These are phyloP conservation scores for Tardiomyces depauwii DNA, from an alignment of 1,139 yeast genomes.

Conservation along the genomic window DNA sequence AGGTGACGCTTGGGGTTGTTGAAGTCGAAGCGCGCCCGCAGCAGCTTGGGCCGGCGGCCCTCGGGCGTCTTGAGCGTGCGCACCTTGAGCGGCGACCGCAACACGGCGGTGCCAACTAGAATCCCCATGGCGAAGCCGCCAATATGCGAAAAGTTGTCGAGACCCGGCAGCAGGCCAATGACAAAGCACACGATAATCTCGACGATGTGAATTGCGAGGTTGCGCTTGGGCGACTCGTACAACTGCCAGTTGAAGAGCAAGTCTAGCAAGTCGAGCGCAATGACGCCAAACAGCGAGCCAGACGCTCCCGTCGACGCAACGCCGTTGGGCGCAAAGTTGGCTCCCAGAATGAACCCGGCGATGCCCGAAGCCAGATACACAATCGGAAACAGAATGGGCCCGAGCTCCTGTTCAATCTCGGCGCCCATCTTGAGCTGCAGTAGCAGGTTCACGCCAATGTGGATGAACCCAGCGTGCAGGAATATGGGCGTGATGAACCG, in stretches of 20 bases:
- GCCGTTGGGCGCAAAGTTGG: constrained; percentile 62
- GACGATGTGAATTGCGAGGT: constrained; percentile 37
- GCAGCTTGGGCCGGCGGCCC: constrained; percentile 7
- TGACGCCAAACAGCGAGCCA: constrained; percentile 64
- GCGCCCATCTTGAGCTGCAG: constrained; percentile 54
- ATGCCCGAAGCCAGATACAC: constrained; percentile 56
- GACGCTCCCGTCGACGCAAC: constrained; percentile 64
- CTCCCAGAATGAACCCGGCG: constrained; percentile 58
- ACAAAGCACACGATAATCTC: constrained; percentile 54
- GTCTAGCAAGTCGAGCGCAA: constrained; percentile 50
- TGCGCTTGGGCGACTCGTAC: constrained; percentile 31
- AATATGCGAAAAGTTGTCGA: constrained; percentile 67
- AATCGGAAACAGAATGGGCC: constrained; percentile 42
- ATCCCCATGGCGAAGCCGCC: constrained; percentile 67
- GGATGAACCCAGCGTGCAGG: constrained; percentile 64
- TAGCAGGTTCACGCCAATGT: constrained; percentile 52
- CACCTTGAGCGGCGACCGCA: constrained; percentile 43
- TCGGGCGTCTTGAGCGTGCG: constrained; percentile 19
- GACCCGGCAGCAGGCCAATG: constrained; percentile 59
- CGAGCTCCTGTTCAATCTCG: constrained; percentile 50
- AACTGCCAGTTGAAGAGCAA: constrained; percentile 44
- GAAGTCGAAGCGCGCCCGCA: constrained; percentile 10
- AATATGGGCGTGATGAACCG: constrained; percentile 61
- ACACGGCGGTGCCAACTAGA: constrained; percentile 38
- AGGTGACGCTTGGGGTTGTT: constrained; percentile 13